Percentiles rank a stretch among this genome's conserved stretches.
Conservation (phyloP, 371 early-diverging fungal species). For the Rhizopus arrhizus region DNA sequence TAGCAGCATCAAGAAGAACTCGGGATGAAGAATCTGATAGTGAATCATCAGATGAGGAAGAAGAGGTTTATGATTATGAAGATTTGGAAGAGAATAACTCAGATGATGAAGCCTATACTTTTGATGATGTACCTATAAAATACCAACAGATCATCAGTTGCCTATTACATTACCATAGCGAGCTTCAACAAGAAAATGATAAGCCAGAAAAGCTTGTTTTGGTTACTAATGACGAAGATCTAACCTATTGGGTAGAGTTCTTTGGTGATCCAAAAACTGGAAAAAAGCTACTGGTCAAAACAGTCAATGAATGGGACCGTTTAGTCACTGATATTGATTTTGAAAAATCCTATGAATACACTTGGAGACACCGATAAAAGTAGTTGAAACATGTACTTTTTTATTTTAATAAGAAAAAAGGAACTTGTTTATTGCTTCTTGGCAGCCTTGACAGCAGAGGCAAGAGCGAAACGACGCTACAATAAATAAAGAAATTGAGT, state of each 20-base stretch:
- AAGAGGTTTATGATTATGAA: conserved; percentile 8
- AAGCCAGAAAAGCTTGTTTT: conserved; percentile 33
- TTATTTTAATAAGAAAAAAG: neutral
- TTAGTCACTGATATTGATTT: conserved; percentile 38
- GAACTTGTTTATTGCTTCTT: conserved; percentile 42
- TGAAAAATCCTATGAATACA: conserved; percentile 31
- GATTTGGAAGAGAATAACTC: conserved; percentile 5
- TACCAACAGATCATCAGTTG: conserved; percentile 47
- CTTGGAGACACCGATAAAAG: conserved; percentile 31
- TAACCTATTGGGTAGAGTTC: conserved; percentile 53
- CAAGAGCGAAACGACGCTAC: conserved; percentile 51
- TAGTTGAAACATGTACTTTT: neutral
- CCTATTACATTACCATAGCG: conserved; percentile 38
- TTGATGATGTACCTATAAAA: conserved; percentile 39
- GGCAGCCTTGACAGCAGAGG: conserved; percentile 46
- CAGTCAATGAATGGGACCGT: conserved; percentile 51
- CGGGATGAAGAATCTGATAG: conserved; percentile 22
- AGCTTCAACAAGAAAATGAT: conserved; percentile 3
- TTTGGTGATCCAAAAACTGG: conserved; percentile 48
- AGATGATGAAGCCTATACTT: conserved; percentile 19
- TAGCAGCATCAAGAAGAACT: conserved; percentile 21
- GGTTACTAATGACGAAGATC: conserved; percentile 52
- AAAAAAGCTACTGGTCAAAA: conserved; percentile 36
- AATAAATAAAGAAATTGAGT: conserved; percentile 1
- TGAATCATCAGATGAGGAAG: conserved; percentile 12